Evolutionary conservation across 2,329 filamentous ascomycete species (phyloP).

Genomic region (Phialophora tarda): DNA sequence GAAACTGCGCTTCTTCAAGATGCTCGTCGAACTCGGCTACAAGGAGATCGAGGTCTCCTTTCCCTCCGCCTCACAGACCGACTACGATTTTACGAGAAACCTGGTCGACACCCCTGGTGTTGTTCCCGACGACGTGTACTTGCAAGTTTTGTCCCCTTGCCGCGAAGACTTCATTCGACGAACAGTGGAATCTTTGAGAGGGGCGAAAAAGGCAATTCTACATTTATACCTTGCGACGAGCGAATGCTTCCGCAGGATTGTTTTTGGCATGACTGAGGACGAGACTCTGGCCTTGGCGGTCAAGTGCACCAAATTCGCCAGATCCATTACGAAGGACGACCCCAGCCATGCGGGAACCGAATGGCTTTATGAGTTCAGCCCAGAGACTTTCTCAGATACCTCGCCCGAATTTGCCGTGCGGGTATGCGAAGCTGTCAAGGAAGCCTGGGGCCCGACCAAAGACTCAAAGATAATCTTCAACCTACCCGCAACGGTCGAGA

Average conservation of each 20-base stretch:
- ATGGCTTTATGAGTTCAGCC: constrained; percentile 58
- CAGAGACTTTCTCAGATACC: constrained; percentile 81
- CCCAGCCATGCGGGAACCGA: constrained; percentile 63
- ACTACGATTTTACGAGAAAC: constrained; percentile 91
- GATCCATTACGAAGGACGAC: constrained; percentile 85
- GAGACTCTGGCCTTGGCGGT: constrained; percentile 82
- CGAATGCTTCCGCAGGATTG: constrained; percentile 89
- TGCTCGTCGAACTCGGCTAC: constrained; percentile 89
- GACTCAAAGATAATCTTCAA: constrained; percentile 91
- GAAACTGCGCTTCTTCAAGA: constrained; percentile 94
- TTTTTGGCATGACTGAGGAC: constrained; percentile 86
- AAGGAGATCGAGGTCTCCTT: constrained; percentile 98
- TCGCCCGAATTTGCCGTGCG: constrained; percentile 79
- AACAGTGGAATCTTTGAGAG: constrained; percentile 86
- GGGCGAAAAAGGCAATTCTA: constrained; percentile 90
- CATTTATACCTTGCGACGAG: constrained; percentile 97
- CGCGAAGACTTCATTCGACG: constrained; percentile 86
- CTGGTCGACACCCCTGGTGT: constrained; percentile 83
- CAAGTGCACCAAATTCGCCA: constrained; percentile 81
- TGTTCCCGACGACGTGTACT: constrained; percentile 84
- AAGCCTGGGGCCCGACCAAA: constrained; percentile 81
- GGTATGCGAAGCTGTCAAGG: constrained; percentile 92
- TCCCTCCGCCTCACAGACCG: constrained; percentile 90
- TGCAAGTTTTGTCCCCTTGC: constrained; percentile 92
- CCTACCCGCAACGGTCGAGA: constrained; percentile 92